Percentiles rank a stretch among this genome's conserved stretches.
These are phyloP conservation scores for Alternaria triticimaculans DNA, from an alignment of 2,329 filamentous ascomycete species.

Conservation along the genomic window DNA sequence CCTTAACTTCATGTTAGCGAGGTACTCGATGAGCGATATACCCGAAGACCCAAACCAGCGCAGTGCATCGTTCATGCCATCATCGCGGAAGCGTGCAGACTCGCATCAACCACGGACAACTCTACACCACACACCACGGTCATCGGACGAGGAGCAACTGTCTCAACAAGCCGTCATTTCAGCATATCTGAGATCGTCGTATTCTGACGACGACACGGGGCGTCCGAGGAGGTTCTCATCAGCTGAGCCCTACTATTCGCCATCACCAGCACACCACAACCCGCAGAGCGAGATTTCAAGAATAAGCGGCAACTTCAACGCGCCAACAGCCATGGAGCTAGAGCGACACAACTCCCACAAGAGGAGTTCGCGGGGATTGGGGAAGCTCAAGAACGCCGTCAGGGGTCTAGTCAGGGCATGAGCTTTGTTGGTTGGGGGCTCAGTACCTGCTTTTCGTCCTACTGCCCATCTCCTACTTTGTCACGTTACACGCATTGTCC, in stretches of 20 bases:
- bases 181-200: conserved; percentile 9
- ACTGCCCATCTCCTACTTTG: background rate
- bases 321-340: conserved; percentile 34
- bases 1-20: conserved; percentile 2
- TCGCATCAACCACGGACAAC: conserved; percentile 15
- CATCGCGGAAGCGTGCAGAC: conserved; percentile 19
- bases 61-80: background rate
- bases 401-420: conserved; percentile 21
- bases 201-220: conserved; percentile 8
- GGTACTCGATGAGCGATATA: conserved; percentile 9
- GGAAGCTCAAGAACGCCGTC: conserved; percentile 20
- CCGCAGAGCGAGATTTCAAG: conserved; percentile 19
- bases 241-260: conserved; percentile 8
- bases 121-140: background rate
- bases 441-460: conserved; percentile 6
- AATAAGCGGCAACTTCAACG: conserved; percentile 37
- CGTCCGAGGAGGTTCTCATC: conserved; percentile 14
- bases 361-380: conserved; percentile 16
- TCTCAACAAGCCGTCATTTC: conserved; percentile 8
- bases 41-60: conserved; percentile 2
- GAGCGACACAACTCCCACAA: conserved; percentile 22
- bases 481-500: conserved; percentile 7
- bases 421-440: background rate
- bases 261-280: conserved; percentile 6
- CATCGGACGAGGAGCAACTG: conserved; percentile 5